phyloP scores from a whole-genome alignment of 495 filamentous ascomycete genomes.

The Xylaria flabelliformis region DNA sequence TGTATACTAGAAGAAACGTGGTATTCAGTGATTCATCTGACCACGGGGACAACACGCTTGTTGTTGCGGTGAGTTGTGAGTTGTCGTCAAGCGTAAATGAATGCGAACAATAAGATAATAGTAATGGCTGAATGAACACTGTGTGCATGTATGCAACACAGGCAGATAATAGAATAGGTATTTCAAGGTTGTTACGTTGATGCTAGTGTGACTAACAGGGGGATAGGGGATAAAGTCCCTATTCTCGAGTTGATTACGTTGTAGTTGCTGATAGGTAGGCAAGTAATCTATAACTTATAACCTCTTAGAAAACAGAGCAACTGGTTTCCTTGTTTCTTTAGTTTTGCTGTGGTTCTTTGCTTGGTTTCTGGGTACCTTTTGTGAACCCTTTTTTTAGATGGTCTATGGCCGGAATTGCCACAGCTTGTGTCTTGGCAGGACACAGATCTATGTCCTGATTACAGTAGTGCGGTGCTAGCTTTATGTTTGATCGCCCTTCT shows the following conservation, averaged over 20 bases:
- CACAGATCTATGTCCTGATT: neutral
- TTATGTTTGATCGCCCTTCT: slow-evolving; percentile 6
- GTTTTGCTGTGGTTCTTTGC: neutral
- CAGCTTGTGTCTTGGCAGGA: neutral
- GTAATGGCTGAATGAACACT: neutral
- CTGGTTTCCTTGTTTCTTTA: neutral
- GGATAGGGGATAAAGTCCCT: neutral
- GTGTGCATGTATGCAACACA: slow-evolving; percentile 7
- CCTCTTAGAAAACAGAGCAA: neutral
- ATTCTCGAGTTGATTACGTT: neutral
- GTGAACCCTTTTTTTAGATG: neutral
- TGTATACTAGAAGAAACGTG: slow-evolving; percentile 6
- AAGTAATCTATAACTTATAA: slow-evolving; percentile 3
- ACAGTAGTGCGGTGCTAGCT: slow-evolving; percentile 7
- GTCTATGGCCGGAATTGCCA: slow-evolving; percentile 2
- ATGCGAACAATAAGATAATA: neutral
- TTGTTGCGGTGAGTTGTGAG: slow-evolving; percentile 26
- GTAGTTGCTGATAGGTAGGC: slow-evolving; percentile 12
- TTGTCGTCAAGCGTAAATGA: neutral
- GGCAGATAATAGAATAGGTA: neutral
- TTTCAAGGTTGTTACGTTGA: neutral
- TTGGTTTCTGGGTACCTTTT: neutral
- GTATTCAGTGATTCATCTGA: slow-evolving; percentile 6
- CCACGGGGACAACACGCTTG: neutral
- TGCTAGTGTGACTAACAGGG: neutral